These are phyloP conservation scores for Collariella sp. DNA, from an alignment of 495 filamentous ascomycete species.

Conservation along the genomic window DNA sequence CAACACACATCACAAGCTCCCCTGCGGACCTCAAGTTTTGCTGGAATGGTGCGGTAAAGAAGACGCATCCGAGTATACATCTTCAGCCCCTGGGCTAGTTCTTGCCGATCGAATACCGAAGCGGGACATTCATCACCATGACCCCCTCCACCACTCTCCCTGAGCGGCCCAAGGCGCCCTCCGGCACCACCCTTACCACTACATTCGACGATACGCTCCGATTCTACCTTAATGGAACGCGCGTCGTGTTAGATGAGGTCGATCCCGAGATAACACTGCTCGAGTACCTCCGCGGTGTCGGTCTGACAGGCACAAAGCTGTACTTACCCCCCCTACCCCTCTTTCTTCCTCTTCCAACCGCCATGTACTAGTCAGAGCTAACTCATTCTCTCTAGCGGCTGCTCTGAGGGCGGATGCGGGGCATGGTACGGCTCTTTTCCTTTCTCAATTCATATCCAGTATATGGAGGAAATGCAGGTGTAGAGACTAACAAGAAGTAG, in stretches of 20 bases:
- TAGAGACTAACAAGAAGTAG: too few species aligned
- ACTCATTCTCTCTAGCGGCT: slow-evolving; percentile 51
- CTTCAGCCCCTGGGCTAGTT: too few species aligned
- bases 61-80: too few species aligned
- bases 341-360: slow-evolving; percentile 3
- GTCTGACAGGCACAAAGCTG: slow-evolving; percentile 67
- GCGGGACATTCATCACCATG: slow-evolving; percentile 25
- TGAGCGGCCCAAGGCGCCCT: slow-evolving; percentile 22
- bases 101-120: too few species aligned
- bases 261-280: slow-evolving; percentile 90
- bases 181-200: slow-evolving; percentile 29
- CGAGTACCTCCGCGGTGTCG: slow-evolving; percentile 85
- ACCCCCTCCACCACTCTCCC: slow-evolving; percentile 41
- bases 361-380: slow-evolving; percentile 15
- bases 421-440: too few species aligned
- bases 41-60: too few species aligned
- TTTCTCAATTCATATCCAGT: too few species aligned
- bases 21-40: too few species aligned
- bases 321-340: slow-evolving; percentile 24
- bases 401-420: slow-evolving; percentile 92
- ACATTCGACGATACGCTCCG: slow-evolving; percentile 48
- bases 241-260: slow-evolving; percentile 68
- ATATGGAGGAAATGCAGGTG: too few species aligned
- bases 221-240: slow-evolving; percentile 96
- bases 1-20: too few species aligned